Evolutionary conservation across 768 basidiomycete genomes (phyloP), one percentile per base, ranked within the genome.

Genomic region (Podaxis sp.): DNA sequence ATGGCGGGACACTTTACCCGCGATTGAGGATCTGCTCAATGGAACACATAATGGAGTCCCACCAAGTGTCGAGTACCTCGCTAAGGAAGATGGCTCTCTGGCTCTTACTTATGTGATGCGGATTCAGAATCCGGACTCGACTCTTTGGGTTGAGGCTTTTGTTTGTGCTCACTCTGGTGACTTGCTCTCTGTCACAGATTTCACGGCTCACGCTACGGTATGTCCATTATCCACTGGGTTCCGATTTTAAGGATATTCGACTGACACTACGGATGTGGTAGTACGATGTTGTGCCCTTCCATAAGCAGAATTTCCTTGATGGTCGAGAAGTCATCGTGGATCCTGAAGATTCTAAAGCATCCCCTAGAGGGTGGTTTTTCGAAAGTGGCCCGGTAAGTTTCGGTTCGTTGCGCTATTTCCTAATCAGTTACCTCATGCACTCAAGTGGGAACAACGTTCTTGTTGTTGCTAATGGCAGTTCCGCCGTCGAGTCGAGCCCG

Each of bases 111-210:
- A 80, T 65, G 72, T 70, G 16, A 57, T 75, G 11, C 75, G 74
- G 57, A 68, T 76, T 36, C 69, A 68, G 61, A 73, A 74, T 67
- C 57, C 64, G 28, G 63, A 62, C 11, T 58, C 62, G 4, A 67
- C 79, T 59, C 74, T 76, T 21, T 85, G 82, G 82, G 78, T 76
- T 64, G 82, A 86, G 69, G 83, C 82, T 1, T 82, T 80, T 62
- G 77, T 86, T 57, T 82, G 82, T 60, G 82, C 80, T 14, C 78
- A 80, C 58, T 71, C 77, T 21, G 79, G 80, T 9, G 76, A 80
- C 44, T 64, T 85, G 50, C 70, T 83, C 11, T 73, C 76, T 27
- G 74, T 82, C 21, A 79, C 78, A 51, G 82, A 86, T 67, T 84
- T 82, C 67, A 81, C 77, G n/a, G 69, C 75, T 50, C 71, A 77